phyloP scores from a whole-genome alignment of 1,139 yeast genomes.

The Pneumocystis jirovecii region DNA sequence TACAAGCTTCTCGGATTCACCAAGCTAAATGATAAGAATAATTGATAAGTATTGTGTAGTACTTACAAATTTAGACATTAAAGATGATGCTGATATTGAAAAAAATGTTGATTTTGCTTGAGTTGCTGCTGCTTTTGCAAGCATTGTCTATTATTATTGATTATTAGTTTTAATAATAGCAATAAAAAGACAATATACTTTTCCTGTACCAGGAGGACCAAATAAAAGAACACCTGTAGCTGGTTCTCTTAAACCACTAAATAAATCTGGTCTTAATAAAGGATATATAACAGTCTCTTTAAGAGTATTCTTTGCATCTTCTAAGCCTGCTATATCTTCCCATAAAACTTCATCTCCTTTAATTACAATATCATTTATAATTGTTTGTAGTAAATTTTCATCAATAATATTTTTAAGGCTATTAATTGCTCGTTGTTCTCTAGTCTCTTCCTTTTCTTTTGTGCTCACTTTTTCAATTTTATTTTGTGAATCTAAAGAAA shows the following conservation, averaged over 20 bases:
- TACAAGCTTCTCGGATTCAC: slow-evolving; percentile 89
- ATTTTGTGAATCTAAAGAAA: neutral
- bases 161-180: neutral
- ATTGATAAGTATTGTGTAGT: neutral
- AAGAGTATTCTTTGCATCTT: slow-evolving; percentile 71
- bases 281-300: slow-evolving; percentile 97
- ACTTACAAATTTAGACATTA: slow-evolving; percentile 59
- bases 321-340: slow-evolving; percentile 94
- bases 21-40: slow-evolving; percentile 30
- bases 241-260: slow-evolving; percentile 84
- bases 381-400: slow-evolving; percentile 64
- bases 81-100: slow-evolving; percentile 78
- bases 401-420: slow-evolving; percentile 32
- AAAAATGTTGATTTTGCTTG: slow-evolving; percentile 91
- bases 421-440: slow-evolving; percentile 20
- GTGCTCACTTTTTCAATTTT: neutral
- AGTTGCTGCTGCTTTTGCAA: slow-evolving; percentile 94
- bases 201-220: slow-evolving; percentile 98
- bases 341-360: slow-evolving; percentile 93
- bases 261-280: slow-evolving; percentile 81
- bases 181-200: slow-evolving; percentile 20
- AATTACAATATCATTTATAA: slow-evolving; percentile 77
- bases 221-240: slow-evolving; percentile 89
- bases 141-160: slow-evolving; percentile 42
- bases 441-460: slow-evolving; percentile 3